Percentiles rank a stretch among this genome's conserved stretches.
Conservation (phyloP, 2,329 filamentous ascomycete genomes). For the Chrysosporium queenslandicum region DNA sequence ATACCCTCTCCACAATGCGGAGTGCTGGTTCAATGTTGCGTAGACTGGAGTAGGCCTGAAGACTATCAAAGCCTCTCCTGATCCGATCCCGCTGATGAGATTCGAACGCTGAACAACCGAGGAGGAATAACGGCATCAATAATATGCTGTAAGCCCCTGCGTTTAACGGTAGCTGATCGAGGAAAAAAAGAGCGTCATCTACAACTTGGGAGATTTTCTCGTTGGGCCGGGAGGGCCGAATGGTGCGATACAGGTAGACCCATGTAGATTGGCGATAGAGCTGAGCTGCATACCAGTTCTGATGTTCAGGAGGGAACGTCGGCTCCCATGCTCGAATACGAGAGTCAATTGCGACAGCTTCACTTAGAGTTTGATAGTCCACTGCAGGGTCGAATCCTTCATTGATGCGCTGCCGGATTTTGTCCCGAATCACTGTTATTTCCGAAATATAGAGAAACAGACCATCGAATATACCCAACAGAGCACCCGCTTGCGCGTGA, state of each 20-base stretch:
- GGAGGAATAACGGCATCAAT: conserved; percentile 51
- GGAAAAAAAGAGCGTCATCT: conserved; percentile 48
- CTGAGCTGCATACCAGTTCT: conserved; percentile 48
- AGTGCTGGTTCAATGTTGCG: conserved; percentile 50
- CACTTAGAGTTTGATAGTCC: conserved; percentile 61
- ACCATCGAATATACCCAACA: conserved; percentile 73
- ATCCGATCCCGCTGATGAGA: conserved; percentile 47
- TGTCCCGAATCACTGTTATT: conserved; percentile 67
- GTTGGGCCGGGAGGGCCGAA: conserved; percentile 47
- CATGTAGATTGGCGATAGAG: conserved; percentile 54
- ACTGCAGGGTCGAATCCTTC: conserved; percentile 56
- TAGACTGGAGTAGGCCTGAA: conserved; percentile 47
- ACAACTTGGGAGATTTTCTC: conserved; percentile 49
- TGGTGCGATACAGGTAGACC: conserved; percentile 54
- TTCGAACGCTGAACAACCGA: conserved; percentile 52
- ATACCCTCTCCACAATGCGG: conserved; percentile 47
- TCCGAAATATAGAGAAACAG: conserved; percentile 68
- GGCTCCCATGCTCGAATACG: conserved; percentile 67
- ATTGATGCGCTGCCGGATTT: conserved; percentile 58
- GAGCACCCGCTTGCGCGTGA: conserved; percentile 46
- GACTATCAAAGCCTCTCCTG: conserved; percentile 43
- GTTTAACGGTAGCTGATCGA: conserved; percentile 46
- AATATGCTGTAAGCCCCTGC: conserved; percentile 50
- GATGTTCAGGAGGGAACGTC: conserved; percentile 41
- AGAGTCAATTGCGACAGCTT: conserved; percentile 64